Evolutionary conservation across 1,284 basidiomycete genomes (phyloP), one percentile per base, ranked within the genome.

Genomic region (Coniophora puteana): DNA sequence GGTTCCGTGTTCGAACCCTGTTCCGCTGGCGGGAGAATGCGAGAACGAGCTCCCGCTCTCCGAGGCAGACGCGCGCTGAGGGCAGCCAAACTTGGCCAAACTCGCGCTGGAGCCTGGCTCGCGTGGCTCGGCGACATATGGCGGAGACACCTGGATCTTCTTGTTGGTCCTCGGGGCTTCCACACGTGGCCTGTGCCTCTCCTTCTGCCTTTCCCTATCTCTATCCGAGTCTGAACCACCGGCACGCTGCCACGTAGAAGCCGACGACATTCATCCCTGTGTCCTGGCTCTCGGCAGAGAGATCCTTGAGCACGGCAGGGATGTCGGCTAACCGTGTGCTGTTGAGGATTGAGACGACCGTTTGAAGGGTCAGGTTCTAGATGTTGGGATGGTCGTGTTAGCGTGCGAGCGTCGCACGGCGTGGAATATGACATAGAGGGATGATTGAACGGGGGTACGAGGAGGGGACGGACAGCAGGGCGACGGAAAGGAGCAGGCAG

Each of bases 311-410:
- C 31, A 89, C 80, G 21, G 66, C 67, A 1, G 87, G 70, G 44
- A 99, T 94, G 50, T 98, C 95, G 6, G 89, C 75, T 4, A 93
- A 76, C 59, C 95, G 93, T 11, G 94, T 97, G 44, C 90, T 93
- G 68, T 96, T 97, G 49, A 99, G 78, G 49, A 98, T 93, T 3
- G 91, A 87, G 24, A 97, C 76, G n/a, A 99, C 72, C 1, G 87
- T 83, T 50, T 85, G 78, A 11, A 95, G 80, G 1, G 89, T 92
- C 27, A 91, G 59, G 51, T 71, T 80, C 87, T 94, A 55, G 34
- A n/a, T n/a, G n/a, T n/a, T n/a, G n/a, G n/a, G n/a, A n/a, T n/a
- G n/a, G n/a, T n/a, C n/a, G n/a, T n/a, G n/a, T n/a, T n/a, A n/a
- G n/a, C n/a, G n/a, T n/a, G n/a, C n/a, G n/a, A n/a, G n/a, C n/a